Base-by-base conservation (phyloP, 2,329 filamentous ascomycete species). In the Venturia asperata region DNA sequence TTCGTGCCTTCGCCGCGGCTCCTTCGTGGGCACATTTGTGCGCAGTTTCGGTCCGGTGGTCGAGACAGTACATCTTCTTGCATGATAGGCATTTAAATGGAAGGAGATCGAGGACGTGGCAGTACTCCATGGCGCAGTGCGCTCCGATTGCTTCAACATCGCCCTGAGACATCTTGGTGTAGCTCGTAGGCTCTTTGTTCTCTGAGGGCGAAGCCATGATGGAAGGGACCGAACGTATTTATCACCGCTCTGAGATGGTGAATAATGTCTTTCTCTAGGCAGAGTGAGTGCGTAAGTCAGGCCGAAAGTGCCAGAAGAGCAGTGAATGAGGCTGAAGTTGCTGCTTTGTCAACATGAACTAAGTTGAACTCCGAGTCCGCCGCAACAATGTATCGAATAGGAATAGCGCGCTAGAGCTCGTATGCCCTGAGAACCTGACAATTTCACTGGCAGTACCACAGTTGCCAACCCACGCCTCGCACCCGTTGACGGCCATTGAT, bases 41-140 rank as follows among this genome's bases (percentile, higher is more conserved):
- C 0, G 90, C 80, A 24, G 85, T 84, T 79, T 97, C 93, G 71
- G 86, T 88, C 65, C 93, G 90, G 81, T 99, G 94, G 74, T 97
- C 93, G 69, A 96, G 88, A 76, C 95, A 99, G 80, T 87, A 99
- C 19, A 89, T 93, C 78, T 82, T 81, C 72, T 79, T 84, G 79
- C 94, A 99, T 70, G 90, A 94, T 74, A 95, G 90, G 79, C 94
- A 99, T 73, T 87, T 84, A 77, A 97, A 97, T 4, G 94, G 94
- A 5, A 99, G 85, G 76, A 99, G 97, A 78, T 97, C 94, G 67
- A 97, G 89, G 74, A 94, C 90, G 74, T 92, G 89, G 82, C 94
- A 99, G 81, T 91, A 95, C 69, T 88, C 81, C 77, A 90, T 88
- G 76, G 97, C 87, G 83, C 94, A 99, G 80, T 97, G 92, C 68